Evolutionary conservation across 768 basidiomycete species (phyloP), one percentile per base, ranked within the genome.

Genomic region (Phaeotremella fagi): DNA sequence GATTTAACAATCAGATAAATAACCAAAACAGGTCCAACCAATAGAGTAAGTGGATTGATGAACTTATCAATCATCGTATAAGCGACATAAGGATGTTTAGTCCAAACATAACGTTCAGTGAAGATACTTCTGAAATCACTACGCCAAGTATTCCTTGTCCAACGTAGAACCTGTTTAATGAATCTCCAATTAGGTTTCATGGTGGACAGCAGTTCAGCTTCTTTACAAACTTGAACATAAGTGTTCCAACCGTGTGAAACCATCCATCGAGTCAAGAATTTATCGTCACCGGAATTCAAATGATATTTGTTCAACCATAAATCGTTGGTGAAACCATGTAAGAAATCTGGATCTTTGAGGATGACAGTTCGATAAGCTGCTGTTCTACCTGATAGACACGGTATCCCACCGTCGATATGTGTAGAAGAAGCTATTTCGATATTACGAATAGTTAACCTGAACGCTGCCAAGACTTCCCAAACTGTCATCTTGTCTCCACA

Each of bases 181-280:
- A 94, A 94, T 48, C 88, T 80, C 90, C 90, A 94, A 76, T 94
- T 88, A 24, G 89, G 89, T 75, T 94, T 94, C 90, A 92, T 97
- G 47, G 90, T 92, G 71, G 84, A 86, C 55, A 90, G 77, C 14
- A 92, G 77, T 75, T 92, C 90, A 24, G 75, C 75, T 53, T 74
- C 75, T 50, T 72, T 67, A 52, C 74, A 75, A 5, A 74, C 72
- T 48, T 74, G 73, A 27, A 92, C 87, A 71, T 89, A 91, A n/a
- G 89, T 92, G 72, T 80, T 85, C 90, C 91, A 94, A 15, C 90
- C 89, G 66, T 92, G 90, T 68, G 83, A 85, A 55, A 94, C 90
- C 88, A 92, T 90, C 90, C 91, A 94, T 41, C 90, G 79, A 16
- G 91, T 97, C 70, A 94, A 77, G 77, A 90, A 94, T 75, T 94